Evolutionary conservation across 2,329 filamentous ascomycete genomes (phyloP), one percentile per base, ranked within the genome.

Genomic region (Neoarthrinium moseri): DNA sequence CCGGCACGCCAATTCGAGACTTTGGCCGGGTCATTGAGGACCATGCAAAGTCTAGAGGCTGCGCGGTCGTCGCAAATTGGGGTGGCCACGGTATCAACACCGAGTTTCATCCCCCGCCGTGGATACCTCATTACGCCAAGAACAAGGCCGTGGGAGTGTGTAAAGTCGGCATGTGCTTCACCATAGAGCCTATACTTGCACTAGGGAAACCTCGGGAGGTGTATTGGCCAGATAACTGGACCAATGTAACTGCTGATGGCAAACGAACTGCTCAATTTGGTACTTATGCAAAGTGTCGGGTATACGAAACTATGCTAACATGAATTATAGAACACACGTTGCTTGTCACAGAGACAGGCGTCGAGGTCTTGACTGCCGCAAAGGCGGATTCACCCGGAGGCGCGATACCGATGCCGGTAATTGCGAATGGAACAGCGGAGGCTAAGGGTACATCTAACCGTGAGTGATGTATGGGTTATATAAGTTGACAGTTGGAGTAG

Each of bases 151-250:
- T 95, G 2, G 92, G 92, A 35, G 82, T 86, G 55, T 92, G 91
- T 47, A 96, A 95, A 72, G 84, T 88, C 1, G 92, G 92, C 44
- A 95, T 96, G 90, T 95, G 89, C 54, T 96, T 97, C 62, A 96
- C 92, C 1, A 96, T 97, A 49, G 92, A 97, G 73, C 92, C 92
- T 18, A 97, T 97, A 91, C 90, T 96, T 64, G 89, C 89, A 35
- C 69, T 95, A 45, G 92, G 92, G 45, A 90, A 87, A 46, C 86
- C 95, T 68, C 82, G 81, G 52, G 92, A 96, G 64, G 88, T 91
- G 64, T 96, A 90, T 1, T 97, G 92, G 92, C 92, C 92, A 1
- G 92, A 97, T 64, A 89, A 96, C 72, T 97, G 92, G 92, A 97
- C 92, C 1, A 95, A 89, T 67, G 87, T 88, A 7, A 97, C 92